Percentiles rank a stretch among this genome's conserved stretches.
These are phyloP conservation scores for Scutellaria baicalensis DNA, from an alignment of 257 asterid species.

Conservation along the genomic window DNA sequence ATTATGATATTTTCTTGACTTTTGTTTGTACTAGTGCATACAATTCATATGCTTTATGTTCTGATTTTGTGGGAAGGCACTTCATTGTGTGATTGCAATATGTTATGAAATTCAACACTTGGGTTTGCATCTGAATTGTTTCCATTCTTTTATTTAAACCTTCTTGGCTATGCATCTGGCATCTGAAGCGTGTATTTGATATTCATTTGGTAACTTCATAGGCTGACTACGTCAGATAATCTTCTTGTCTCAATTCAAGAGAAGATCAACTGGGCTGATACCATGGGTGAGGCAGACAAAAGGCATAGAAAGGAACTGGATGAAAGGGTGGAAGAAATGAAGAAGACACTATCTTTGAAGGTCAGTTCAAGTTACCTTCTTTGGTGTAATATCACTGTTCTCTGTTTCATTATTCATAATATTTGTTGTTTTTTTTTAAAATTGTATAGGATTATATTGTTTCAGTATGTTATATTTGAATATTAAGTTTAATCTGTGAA, in stretches of 20 bases:
- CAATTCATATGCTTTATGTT: not conserved
- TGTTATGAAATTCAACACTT: not conserved
- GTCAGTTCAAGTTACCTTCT: conserved; percentile 43
- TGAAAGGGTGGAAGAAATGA: conserved; percentile 77
- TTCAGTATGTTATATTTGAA: not conserved
- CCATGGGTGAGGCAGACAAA: conserved; percentile 64
- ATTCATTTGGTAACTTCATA: conserved; percentile 22
- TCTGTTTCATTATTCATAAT: not conserved
- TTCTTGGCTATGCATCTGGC: not conserved
- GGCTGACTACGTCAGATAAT: conserved; percentile 81
- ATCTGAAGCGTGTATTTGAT: conserved; percentile 1
- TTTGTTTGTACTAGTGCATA: not conserved
- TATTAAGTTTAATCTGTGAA: not conserved
- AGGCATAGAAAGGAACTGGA: conserved; percentile 76
- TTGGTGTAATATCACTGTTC: not conserved
- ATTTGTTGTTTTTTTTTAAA: not conserved
- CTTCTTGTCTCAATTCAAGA: conserved; percentile 90
- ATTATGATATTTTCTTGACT: not conserved
- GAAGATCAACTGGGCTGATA: conserved; percentile 97
- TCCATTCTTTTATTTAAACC: not conserved
- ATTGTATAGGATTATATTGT: not conserved
- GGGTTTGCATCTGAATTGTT: not conserved
- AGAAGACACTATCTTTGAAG: conserved; percentile 64
- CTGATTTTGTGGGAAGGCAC: not conserved
- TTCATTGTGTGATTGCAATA: not conserved